Conservation (phyloP, 805 yeast species). For the Candida arabinofermentans region DNA sequence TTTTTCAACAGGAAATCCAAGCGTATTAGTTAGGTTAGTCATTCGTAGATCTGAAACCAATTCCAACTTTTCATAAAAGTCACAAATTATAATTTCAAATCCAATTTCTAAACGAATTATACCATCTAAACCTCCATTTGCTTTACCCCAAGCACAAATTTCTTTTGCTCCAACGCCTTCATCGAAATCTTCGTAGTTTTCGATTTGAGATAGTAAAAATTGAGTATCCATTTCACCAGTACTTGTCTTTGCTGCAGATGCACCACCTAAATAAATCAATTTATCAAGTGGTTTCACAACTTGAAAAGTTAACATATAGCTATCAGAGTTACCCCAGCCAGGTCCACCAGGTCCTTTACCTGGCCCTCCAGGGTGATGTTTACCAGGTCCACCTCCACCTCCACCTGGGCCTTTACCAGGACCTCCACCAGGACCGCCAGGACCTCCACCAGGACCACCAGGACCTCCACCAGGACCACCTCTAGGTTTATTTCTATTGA, state of each 20-base stretch:
- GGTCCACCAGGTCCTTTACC: conserved; percentile 8
- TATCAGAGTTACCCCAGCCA: background rate
- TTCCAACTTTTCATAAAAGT: conserved; percentile 46
- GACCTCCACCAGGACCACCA: conserved; percentile 8
- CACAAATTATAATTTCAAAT: conserved; percentile 58
- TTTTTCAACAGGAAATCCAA: conserved; percentile 35
- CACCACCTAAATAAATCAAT: conserved; percentile 57
- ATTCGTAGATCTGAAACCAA: conserved; percentile 44
- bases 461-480: conserved; percentile 3
- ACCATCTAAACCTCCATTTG: conserved; percentile 49
- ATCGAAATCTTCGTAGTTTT: conserved; percentile 27
- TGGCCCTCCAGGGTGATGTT: background rate
- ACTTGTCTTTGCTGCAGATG: conserved; percentile 57
- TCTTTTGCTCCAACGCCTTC: conserved; percentile 45
- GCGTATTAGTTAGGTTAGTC: conserved; percentile 31
- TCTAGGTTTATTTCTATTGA: conserved; percentile 14
- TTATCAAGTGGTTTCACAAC: conserved; percentile 44
- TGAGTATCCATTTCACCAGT: conserved; percentile 65
- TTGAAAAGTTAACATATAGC: conserved; percentile 40
- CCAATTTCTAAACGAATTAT: conserved; percentile 56
- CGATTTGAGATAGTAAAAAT: conserved; percentile 35
- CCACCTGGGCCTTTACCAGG: conserved; percentile 1
- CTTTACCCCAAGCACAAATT: conserved; percentile 55
- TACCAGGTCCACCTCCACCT: conserved; percentile 7
- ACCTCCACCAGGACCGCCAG: conserved; percentile 1